Conservation (phyloP, 164 flowering plant species). For the Berberis thunbergii region DNA sequence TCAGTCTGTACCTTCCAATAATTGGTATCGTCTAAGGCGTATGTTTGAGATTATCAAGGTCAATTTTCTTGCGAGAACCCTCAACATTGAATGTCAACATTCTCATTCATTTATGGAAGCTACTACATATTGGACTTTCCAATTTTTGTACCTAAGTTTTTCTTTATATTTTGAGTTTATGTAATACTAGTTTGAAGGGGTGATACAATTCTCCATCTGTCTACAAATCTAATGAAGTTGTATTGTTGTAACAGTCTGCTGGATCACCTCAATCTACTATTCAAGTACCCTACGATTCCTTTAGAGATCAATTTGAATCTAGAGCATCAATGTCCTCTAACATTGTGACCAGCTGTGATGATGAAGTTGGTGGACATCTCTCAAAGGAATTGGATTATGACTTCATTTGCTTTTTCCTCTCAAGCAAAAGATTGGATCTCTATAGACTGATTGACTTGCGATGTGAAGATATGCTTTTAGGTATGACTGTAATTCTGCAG, state of each 20-base stretch:
- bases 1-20: constrained; percentile 50
- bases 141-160: no score
- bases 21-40: constrained; percentile 88
- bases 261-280: constrained; percentile 94
- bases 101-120: not conserved
- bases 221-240: not conserved
- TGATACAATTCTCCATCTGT: not conserved
- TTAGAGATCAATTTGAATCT: constrained; percentile 35
- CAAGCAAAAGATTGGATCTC: constrained; percentile 69
- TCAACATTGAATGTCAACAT: not conserved
- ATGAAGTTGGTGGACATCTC: constrained; percentile 18
- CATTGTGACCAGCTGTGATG: constrained; percentile 22
- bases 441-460: constrained; percentile 78
- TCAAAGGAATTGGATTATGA: constrained; percentile 71
- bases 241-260: constrained; percentile 53
- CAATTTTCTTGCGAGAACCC: not conserved
- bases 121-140: not conserved
- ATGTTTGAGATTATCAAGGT: constrained; percentile 93
- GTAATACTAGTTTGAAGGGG: not conserved
- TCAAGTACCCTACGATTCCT: constrained; percentile 76
- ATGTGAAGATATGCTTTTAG: constrained; percentile 95
- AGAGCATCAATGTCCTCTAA: constrained; percentile 15
- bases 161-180: not conserved
- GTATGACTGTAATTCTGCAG: constrained; percentile 19
- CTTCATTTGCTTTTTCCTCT: constrained; percentile 81